Percentiles rank a stretch among this genome's conserved stretches.
phyloP scores from a whole-genome alignment of 73 alveolate genomes.

The Tetrahymena malaccensis region DNA sequence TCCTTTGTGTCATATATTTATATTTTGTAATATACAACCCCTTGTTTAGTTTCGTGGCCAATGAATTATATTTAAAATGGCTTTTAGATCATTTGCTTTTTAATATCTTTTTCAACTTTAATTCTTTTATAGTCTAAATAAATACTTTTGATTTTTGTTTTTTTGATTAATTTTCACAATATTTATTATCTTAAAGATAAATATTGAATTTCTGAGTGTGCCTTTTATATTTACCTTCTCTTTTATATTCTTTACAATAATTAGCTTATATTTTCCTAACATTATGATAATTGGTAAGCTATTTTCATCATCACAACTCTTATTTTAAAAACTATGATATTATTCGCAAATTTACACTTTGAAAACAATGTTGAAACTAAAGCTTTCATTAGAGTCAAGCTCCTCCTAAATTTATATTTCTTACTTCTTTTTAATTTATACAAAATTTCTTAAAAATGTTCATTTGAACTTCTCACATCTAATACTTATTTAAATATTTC shows the following conservation, averaged over 20 bases:
- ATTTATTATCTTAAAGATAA: background rate
- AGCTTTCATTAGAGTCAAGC: too few relatives aligned
- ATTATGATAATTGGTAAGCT: background rate
- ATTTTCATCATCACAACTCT: background rate
- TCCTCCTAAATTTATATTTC: too few relatives aligned
- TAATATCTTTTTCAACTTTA: background rate
- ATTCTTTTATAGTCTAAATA: background rate
- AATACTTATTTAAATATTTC: too few relatives aligned
- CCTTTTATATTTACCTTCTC: background rate
- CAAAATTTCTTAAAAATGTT: too few relatives aligned
- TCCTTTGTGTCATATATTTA: background rate
- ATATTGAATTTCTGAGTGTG: background rate
- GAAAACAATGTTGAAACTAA: too few relatives aligned
- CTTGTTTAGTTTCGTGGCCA: background rate
- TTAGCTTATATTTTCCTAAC: background rate
- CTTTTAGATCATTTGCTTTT: background rate
- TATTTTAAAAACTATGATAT: too few relatives aligned
- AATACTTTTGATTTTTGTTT: background rate
- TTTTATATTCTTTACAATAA: background rate
- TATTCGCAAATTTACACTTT: too few relatives aligned
- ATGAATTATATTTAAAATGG: background rate
- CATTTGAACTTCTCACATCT: too few relatives aligned
- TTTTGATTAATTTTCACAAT: background rate
- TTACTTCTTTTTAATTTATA: too few relatives aligned
- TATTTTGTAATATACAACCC: background rate